A percentile compares a stretch with the other conserved stretches of the same genome.
phyloP scores from a whole-genome alignment of 164 flowering plant genomes.

The Dillenia turbinata region DNA sequence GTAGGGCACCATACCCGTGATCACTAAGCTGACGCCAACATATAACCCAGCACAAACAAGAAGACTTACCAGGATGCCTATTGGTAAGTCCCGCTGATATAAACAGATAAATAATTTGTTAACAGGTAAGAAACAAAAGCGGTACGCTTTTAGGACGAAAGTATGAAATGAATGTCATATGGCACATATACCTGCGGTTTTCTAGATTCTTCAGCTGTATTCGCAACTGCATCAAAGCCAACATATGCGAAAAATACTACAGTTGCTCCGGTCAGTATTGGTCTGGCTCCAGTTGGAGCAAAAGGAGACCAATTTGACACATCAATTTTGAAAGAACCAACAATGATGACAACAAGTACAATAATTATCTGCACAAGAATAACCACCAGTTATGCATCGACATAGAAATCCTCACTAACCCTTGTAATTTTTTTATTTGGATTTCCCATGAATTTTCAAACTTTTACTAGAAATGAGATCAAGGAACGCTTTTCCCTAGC shows the following conservation, averaged over 20 bases:
- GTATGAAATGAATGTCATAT: not conserved
- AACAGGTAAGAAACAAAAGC: not conserved
- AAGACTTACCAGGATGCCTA: conserved; percentile 91
- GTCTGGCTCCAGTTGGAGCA: conserved; percentile 79
- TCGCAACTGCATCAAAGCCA: conserved; percentile 99
- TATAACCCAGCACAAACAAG: conserved; percentile 63
- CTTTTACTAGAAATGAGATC: too few species aligned
- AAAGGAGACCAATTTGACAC: conserved; percentile 96
- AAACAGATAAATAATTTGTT: too few species aligned
- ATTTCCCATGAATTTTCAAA: too few species aligned
- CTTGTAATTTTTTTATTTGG: too few species aligned
- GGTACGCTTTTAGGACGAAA: not conserved
- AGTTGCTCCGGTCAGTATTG: conserved; percentile 89
- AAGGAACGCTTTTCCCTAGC: too few species aligned
- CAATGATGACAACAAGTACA: conserved; percentile 66
- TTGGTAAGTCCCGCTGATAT: conserved; percentile 84
- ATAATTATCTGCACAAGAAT: conserved; percentile 68
- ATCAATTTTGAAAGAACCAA: conserved; percentile 88
- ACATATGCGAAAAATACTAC: conserved; percentile 97
- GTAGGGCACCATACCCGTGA: conserved; percentile 98
- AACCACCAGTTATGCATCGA: not conserved
- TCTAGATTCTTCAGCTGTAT: conserved; percentile 97
- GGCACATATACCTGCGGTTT: conserved; percentile 68
- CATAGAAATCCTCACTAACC: too few species aligned
- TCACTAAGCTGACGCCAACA: conserved; percentile 84